Evolutionary conservation across 2,329 filamentous ascomycete genomes (phyloP).

Genomic region (Cercospora beticola): DNA sequence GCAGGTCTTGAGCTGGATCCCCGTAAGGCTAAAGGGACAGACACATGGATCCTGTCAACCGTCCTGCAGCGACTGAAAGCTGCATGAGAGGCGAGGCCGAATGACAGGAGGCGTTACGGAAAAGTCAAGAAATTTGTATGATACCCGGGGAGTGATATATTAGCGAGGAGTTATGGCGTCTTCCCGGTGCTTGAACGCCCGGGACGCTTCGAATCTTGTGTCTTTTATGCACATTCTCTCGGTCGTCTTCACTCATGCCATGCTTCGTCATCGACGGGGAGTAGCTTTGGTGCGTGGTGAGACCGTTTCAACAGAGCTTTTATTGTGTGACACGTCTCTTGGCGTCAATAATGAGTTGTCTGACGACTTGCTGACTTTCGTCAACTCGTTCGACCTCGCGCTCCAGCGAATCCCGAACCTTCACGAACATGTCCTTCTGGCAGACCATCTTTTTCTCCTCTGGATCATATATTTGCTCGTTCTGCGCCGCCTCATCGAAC

Average conservation of each 20-base stretch:
- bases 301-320: too few relatives aligned
- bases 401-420: background rate
- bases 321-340: background rate
- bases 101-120: slow-evolving; percentile 6
- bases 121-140: slow-evolving; percentile 15
- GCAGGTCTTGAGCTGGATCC: slow-evolving; percentile 27
- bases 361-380: background rate
- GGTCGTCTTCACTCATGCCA: background rate
- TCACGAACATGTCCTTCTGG: slow-evolving; percentile 9
- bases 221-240: background rate
- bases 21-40: slow-evolving; percentile 18
- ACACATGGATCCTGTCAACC: slow-evolving; percentile 24
- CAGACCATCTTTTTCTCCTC: slow-evolving; percentile 13
- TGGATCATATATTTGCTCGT: slow-evolving; percentile 3
- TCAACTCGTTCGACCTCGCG: background rate
- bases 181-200: background rate
- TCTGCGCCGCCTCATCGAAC: background rate
- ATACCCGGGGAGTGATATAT: slow-evolving; percentile 16
- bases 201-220: background rate
- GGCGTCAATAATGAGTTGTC: background rate
- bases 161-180: slow-evolving; percentile 17
- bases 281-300: background rate
- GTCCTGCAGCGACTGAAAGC: slow-evolving; percentile 22
- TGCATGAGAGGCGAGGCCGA: background rate
- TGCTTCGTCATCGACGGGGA: background rate